Base-by-base conservation (phyloP, 345 rosid species). In the Aquilaria yunnanensis region DNA sequence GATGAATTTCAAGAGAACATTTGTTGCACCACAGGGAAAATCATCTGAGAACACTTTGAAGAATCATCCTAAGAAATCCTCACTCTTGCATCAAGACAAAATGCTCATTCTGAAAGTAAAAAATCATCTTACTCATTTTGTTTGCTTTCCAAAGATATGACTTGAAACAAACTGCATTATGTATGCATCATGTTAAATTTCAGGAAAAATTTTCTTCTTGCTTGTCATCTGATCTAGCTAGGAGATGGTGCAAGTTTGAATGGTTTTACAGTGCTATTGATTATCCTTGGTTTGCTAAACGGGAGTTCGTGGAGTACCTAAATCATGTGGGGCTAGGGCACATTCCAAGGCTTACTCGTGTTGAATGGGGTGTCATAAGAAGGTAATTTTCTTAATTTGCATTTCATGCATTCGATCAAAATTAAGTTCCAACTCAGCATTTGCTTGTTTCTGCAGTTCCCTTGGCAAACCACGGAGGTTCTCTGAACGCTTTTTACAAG, bases 311-410 rank as follows among this genome's bases (percentile, higher is more conserved):
- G 37, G 96, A 89, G 70, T 95, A 95, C 75, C 73, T 95, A 69
- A 79, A 85, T 79, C 99, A 95, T 67, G 97, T 89, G 48, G 93
- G 99, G 61, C 87, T 95, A 69, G 96, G 94, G 60, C 96, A 91
- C 77, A 81, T 91, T 72, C 96, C 97, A 48, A 80, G 96, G 70
- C 86, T 95, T 76, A 87, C 97, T 61, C 96, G 87, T 65, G 83
- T 95, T 64, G 99, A 91, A 77, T 95, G 97, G 99, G 93, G 96
- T 69, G 99, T 95, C 71, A 84, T 95, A 76, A 81, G 97, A 81
- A 87, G 96, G 99, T 89, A 68, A 29, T 48, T 50, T 65, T 62
- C 51, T 12, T 7, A 56, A 12, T 71, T 14, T 23, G 56, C 63
- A 43, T 60, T 54, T 45, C 2, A 54, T 54, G 33, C 54, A 62